phyloP scores from a whole-genome alignment of 2,329 filamentous ascomycete genomes.

The Didymella segeticola region DNA sequence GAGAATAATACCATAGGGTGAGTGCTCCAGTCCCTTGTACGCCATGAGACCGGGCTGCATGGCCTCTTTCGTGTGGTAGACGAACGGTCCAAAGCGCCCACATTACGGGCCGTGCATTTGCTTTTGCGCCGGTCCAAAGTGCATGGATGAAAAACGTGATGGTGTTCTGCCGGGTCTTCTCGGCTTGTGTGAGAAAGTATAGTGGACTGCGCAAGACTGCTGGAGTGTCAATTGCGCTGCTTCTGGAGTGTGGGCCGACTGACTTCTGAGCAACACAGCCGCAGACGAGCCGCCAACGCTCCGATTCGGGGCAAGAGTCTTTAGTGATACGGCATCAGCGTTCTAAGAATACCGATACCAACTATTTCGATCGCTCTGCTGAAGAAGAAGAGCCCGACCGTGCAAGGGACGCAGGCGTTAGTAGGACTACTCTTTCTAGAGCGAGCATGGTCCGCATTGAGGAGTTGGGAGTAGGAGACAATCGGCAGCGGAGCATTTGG shows the following conservation, averaged over 20 bases:
- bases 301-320: slow-evolving; percentile 31
- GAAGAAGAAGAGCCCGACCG: slow-evolving; percentile 17
- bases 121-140: slow-evolving; percentile 8
- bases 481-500: slow-evolving; percentile 3
- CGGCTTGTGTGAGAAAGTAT: slow-evolving; percentile 20
- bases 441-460: background rate
- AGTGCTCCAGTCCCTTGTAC: slow-evolving; percentile 1
- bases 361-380: slow-evolving; percentile 21
- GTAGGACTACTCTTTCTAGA: background rate
- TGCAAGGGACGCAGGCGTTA: slow-evolving; percentile 15
- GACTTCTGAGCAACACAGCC: slow-evolving; percentile 44
- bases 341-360: slow-evolving; percentile 42
- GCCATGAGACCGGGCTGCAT: slow-evolving; percentile 19
- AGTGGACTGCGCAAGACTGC: slow-evolving; percentile 20
- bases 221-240: slow-evolving; percentile 28
- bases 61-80: slow-evolving; percentile 1
- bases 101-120: slow-evolving; percentile 9
- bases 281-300: slow-evolving; percentile 34
- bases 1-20: slow-evolving; percentile 21
- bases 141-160: slow-evolving; percentile 12
- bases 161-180: background rate
- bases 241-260: slow-evolving; percentile 35
- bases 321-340: slow-evolving; percentile 42
- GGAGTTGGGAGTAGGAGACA: slow-evolving; percentile 1
- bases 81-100: slow-evolving; percentile 14